Percentiles rank a stretch among this genome's conserved stretches.
phyloP scores from a whole-genome alignment of 768 basidiomycete species.

The Auriscalpium microsporum region DNA sequence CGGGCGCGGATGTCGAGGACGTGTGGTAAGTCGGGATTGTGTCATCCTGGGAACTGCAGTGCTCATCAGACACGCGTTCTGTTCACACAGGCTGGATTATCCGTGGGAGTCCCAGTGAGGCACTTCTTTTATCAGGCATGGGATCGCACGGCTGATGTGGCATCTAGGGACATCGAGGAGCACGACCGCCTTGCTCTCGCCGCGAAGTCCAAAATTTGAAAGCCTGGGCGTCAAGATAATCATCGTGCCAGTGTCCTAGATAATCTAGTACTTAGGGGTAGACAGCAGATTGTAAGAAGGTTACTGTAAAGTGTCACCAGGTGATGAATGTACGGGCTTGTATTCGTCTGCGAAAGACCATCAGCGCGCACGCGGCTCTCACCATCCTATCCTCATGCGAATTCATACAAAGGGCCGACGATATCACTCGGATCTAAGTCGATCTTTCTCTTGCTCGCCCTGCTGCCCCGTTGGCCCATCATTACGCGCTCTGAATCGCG shows the following conservation, averaged over 20 bases:
- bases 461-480: too few species aligned
- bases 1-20: conserved; percentile 67
- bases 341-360: too few species aligned
- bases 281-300: background rate
- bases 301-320: background rate
- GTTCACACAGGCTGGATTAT: conserved; percentile 60
- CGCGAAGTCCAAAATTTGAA: background rate
- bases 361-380: too few species aligned
- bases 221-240: background rate
- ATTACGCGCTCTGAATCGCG: too few species aligned
- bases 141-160: conserved; percentile 7
- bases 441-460: too few species aligned
- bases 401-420: too few species aligned
- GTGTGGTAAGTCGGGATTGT: conserved; percentile 47
- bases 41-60: conserved; percentile 1
- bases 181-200: conserved; percentile 55
- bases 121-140: conserved; percentile 2
- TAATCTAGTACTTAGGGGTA: background rate
- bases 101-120: conserved; percentile 76
- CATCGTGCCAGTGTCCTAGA: too few species aligned
- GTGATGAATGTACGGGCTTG: too few species aligned
- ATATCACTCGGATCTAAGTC: too few species aligned
- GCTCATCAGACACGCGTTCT: conserved; percentile 1
- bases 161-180: conserved; percentile 60
- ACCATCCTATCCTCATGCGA: too few species aligned